Base-by-base conservation (phyloP, 2,329 filamentous ascomycete species). In the Cadophora sp. region DNA sequence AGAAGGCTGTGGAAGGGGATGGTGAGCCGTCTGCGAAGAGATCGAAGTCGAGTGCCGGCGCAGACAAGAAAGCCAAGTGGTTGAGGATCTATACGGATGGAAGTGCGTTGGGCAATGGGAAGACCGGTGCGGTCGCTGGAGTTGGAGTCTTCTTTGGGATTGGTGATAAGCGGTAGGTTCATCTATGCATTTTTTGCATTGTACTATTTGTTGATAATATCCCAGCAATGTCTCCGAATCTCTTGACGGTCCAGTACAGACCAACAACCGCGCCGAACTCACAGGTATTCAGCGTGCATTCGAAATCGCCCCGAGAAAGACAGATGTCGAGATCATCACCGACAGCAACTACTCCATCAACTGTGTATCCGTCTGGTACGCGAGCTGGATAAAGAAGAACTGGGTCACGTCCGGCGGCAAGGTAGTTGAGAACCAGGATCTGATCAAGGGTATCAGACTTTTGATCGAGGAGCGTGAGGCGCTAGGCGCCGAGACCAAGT, bases 231-330 rank as follows among this genome's bases (percentile, higher is more conserved):
- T 79, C 37, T 77, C 78, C 19, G 78, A 78, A 66, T 68, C 72
- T 40, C 69, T 79, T 1, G 62, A 71, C 48, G 77, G 77, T 22
- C 27, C 29, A 4, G 66, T 85, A 11, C 96, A 98, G 80, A 98
- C 96, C 0, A 99, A 99, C 78, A 93, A 98, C 79, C 92, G 96
- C 3, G 96, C 95, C n/a, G 96, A 99, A 81, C 84, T 99, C 68
- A 94, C 92, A 27, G 96, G 94, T 8, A 91, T 98, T 71, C 83
- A 92, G 34, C 91, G 94, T 67, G 94, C 94, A 0, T 84, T 98
- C 26, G 89, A 97, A 76, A 87, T 91, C 56, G 89, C 90, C 1
- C 90, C 92, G 0, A 80, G 86, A 19, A 84, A 90, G 67, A 86
- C 91, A 67, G 84, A 89, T 68, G 86, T 97, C 14, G 86, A 89